A percentile compares a stretch with the other conserved stretches of the same genome.
phyloP scores from a whole-genome alignment of 2,329 filamentous ascomycete genomes.

The Chalaropsis ovoidea region DNA sequence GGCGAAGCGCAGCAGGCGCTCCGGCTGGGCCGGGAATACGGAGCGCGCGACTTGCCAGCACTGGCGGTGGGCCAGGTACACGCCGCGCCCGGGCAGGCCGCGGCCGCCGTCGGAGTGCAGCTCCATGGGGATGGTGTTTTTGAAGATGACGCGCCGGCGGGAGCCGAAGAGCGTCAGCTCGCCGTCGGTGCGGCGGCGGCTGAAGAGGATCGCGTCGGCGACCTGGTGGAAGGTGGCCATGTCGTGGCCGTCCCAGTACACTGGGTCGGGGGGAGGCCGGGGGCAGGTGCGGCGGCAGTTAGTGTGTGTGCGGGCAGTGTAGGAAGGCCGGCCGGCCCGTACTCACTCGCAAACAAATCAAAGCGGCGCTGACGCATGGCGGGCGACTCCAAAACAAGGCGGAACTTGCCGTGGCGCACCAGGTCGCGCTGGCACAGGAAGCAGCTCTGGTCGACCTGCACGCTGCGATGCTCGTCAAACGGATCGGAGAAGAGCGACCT shows the following conservation, averaged over 20 bases:
- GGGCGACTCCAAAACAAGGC: slow-evolving; percentile 18
- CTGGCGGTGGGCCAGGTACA: slow-evolving; percentile 23
- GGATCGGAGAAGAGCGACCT: slow-evolving; percentile 19
- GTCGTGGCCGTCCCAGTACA: slow-evolving; percentile 23
- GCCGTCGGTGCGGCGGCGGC: slow-evolving; percentile 22
- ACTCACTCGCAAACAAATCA: slow-evolving; percentile 22
- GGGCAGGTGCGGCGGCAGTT: neutral
- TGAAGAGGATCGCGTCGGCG: slow-evolving; percentile 14
- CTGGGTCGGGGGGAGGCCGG: neutral
- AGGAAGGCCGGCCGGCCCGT: neutral
- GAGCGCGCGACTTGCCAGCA: slow-evolving; percentile 22
- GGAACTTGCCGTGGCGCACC: slow-evolving; percentile 19
- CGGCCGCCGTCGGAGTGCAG: slow-evolving; percentile 23
- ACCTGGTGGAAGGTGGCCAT: slow-evolving; percentile 23
- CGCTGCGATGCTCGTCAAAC: slow-evolving; percentile 23
- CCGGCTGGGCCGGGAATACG: slow-evolving; percentile 17
- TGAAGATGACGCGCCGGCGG: slow-evolving; percentile 23
- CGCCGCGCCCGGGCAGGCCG: slow-evolving; percentile 19
- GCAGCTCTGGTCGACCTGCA: slow-evolving; percentile 24
- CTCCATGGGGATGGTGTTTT: slow-evolving; percentile 24
- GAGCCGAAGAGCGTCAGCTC: slow-evolving; percentile 19
- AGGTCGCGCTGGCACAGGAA: slow-evolving; percentile 23
- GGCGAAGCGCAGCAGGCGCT: slow-evolving; percentile 22
- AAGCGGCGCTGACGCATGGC: slow-evolving; percentile 7
- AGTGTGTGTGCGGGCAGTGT: neutral